Evolutionary conservation across 805 yeast genomes (phyloP), one percentile per base, ranked within the genome.

Genomic region (Saccharomyces mikatae): DNA sequence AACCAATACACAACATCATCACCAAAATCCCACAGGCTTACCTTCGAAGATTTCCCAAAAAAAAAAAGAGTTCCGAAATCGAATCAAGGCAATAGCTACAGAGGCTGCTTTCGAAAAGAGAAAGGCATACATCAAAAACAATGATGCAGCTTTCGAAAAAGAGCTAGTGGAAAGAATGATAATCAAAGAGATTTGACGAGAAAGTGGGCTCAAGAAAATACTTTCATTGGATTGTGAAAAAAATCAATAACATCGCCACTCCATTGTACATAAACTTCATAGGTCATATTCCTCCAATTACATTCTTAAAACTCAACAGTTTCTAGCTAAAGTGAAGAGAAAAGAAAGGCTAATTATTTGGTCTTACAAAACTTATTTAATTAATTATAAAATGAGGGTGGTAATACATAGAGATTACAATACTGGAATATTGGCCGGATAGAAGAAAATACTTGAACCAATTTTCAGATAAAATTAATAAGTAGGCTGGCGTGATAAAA

Each of bases 41-140:
- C 49, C 27, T 22, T 31, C 14, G 47, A 41, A 8, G 51, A 46
- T 29, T 2, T 46, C 51, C 9, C 52, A 46, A 17, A 56, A 55
- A 32, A 66, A 61, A 54, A 9, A 13, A 1, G 48, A 50, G 14
- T 65, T 61, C 41, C 61, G 66, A 22, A 29, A 56, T 30, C 51
- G 60, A 30, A 60, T 62, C n/a, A 50, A 58, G 28, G 52, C 53
- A 17, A 58, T 63, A 36, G 68, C 71, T 0, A 24, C 67, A 5
- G 60, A 60, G 36, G 62, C 56, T 52, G 66, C 63, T 55, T 65
- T 71, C 67, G 56, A 60, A 13, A 60, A 67, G 29, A 62, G 71
- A 50, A 47, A 60, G 4, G 59, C 62, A 2, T 68, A 67, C 49
- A 63, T 62, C 2, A 52, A 61, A 14, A 63, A 67, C 30, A 60